phyloP scores from a whole-genome alignment of 2,329 filamentous ascomycete species.

The Hymenoscyphus salicellus region DNA sequence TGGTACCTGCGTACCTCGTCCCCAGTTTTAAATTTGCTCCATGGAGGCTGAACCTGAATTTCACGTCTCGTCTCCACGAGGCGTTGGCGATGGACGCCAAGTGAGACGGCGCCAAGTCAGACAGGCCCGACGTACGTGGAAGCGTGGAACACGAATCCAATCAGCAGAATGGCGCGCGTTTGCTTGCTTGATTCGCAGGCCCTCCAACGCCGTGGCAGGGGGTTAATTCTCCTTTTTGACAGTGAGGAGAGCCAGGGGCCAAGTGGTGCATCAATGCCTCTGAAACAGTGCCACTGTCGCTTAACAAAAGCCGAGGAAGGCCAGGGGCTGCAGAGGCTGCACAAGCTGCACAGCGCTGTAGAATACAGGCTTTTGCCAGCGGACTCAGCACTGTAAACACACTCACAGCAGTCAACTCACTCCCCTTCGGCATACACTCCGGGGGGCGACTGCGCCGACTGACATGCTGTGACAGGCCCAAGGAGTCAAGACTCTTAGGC shows the following conservation, averaged over 20 bases:
- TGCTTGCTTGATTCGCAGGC: slow-evolving; percentile 2
- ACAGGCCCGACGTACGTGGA: slow-evolving; percentile 8
- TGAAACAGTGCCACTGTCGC: neutral
- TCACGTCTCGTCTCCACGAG: neutral
- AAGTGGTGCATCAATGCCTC: neutral
- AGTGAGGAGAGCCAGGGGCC: neutral
- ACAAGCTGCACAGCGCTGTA: neutral
- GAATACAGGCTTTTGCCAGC: neutral
- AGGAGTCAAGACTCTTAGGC: neutral
- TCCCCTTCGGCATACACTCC: neutral
- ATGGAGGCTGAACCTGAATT: slow-evolving; percentile 1
- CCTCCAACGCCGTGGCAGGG: neutral
- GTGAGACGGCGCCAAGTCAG: slow-evolving; percentile 23
- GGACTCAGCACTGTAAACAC: neutral
- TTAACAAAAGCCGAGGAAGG: neutral
- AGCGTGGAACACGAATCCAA: slow-evolving; percentile 13
- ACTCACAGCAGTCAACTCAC: neutral
- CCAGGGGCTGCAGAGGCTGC: neutral
- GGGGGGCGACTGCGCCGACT: neutral
- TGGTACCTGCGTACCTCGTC: neutral
- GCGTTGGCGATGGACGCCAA: slow-evolving; percentile 6
- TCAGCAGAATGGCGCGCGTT: slow-evolving; percentile 8
- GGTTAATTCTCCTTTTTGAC: neutral
- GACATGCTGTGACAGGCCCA: neutral
- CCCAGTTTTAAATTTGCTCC: neutral